Percentiles rank a stretch among this genome's conserved stretches.
Evolutionary conservation across 2,329 filamentous ascomycete genomes (phyloP).

Genomic region (Fusarium clavum): DNA sequence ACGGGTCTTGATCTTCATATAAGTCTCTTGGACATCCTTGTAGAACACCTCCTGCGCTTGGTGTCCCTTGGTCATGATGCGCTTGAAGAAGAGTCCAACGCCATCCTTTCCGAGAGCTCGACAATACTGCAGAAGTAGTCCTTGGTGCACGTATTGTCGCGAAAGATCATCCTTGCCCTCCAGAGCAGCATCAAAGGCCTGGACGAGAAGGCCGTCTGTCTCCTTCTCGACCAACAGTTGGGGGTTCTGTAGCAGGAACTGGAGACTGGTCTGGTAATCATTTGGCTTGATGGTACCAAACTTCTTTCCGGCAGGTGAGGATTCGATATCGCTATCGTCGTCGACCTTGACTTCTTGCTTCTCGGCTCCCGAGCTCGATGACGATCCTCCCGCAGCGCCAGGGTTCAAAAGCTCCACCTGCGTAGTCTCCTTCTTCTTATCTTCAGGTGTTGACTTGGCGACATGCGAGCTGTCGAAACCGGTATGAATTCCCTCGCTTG

Average conservation of each 20-base stretch:
- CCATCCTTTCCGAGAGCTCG: constrained; percentile 88
- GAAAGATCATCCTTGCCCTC: constrained; percentile 81
- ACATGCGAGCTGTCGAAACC: constrained; percentile 92
- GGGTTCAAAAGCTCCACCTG: constrained; percentile 84
- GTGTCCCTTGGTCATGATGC: constrained; percentile 89
- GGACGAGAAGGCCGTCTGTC: constrained; percentile 88
- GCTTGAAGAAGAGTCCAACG: constrained; percentile 93
- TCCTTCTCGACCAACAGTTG: constrained; percentile 84
- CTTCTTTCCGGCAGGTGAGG: constrained; percentile 79
- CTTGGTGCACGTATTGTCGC: constrained; percentile 92
- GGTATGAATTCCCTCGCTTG: constrained; percentile 87
- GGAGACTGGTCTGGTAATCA: constrained; percentile 78
- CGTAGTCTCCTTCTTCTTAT: constrained; percentile 62
- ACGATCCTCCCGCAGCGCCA: constrained; percentile 50
- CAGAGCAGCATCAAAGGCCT: constrained; percentile 90
- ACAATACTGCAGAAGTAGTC: constrained; percentile 93
- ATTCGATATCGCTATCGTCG: constrained; percentile 79
- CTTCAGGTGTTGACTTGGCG: constrained; percentile 66
- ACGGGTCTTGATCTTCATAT: constrained; percentile 81
- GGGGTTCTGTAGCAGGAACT: constrained; percentile 84
- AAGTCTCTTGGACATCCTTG: constrained; percentile 92
- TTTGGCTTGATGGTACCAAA: constrained; percentile 83
- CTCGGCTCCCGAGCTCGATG: constrained; percentile 22
- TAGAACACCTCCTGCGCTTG: constrained; percentile 91
- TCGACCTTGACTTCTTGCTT: constrained; percentile 51